A percentile compares a stretch with the other conserved stretches of the same genome.
These are phyloP conservation scores for Begonia masoniana DNA, from an alignment of 306 rosid species.

Conservation along the genomic window DNA sequence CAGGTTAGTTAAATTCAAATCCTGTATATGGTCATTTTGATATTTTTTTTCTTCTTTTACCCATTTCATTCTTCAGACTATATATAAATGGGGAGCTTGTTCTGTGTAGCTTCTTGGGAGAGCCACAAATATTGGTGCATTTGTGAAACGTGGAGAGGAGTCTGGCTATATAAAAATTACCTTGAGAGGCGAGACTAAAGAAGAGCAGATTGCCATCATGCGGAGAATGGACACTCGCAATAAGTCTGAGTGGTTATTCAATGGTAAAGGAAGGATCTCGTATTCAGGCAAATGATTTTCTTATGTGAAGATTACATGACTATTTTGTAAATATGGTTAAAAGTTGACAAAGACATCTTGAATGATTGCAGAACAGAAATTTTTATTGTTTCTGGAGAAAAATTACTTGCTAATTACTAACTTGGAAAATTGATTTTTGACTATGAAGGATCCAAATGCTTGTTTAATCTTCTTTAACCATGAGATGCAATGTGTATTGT, in stretches of 20 bases:
- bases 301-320: neutral
- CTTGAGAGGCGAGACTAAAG: slow-evolving; percentile 55
- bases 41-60: slow-evolving; percentile 3
- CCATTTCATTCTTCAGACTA: slow-evolving; percentile 2
- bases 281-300: slow-evolving; percentile 2
- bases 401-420: neutral
- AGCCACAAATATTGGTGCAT: slow-evolving; percentile 68
- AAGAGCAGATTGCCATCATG: slow-evolving; percentile 36
- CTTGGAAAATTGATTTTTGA: neutral
- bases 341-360: no score
- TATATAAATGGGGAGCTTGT: slow-evolving; percentile 12
- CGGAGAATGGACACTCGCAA: slow-evolving; percentile 62
- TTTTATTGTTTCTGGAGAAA: neutral
- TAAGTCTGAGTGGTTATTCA: slow-evolving; percentile 79
- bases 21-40: neutral
- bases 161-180: slow-evolving; percentile 59
- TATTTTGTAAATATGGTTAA: neutral
- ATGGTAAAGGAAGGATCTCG: slow-evolving; percentile 32
- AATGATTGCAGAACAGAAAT: neutral
- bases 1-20: slow-evolving; percentile 48
- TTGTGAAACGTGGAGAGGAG: slow-evolving; percentile 84
- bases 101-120: slow-evolving; percentile 70
- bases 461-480: neutral
- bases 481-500: no score
- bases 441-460: neutral